A percentile compares a stretch with the other conserved stretches of the same genome.
Conservation (phyloP, 331 rosid genomes). For the Saraca asoca region DNA sequence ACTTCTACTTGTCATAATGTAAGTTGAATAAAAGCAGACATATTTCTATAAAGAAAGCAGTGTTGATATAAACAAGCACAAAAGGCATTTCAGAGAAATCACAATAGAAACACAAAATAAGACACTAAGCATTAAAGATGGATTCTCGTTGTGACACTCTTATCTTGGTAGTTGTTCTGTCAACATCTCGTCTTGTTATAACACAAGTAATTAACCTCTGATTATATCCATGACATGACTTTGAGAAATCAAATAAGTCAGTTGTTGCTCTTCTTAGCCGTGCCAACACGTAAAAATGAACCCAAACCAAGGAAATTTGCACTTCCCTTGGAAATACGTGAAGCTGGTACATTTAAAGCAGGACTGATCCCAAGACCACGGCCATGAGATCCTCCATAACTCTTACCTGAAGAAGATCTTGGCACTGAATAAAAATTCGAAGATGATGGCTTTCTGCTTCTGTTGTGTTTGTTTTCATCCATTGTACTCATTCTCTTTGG, state of each 20-base stretch:
- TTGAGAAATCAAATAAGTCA: constrained; percentile 32
- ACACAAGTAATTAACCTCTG: constrained; percentile 14
- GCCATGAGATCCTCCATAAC: constrained; percentile 57
- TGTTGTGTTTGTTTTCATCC: constrained; percentile 33
- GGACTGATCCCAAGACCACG: constrained; percentile 62
- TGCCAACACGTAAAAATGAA: constrained; percentile 61
- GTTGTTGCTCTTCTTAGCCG: constrained; percentile 62
- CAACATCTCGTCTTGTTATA: neutral
- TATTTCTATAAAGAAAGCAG: constrained; percentile 29
- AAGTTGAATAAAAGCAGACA: constrained; percentile 24
- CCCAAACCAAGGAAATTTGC: constrained; percentile 70
- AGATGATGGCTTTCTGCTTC: constrained; percentile 44
- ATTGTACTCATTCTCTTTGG: constrained; percentile 46
- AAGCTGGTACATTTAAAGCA: constrained; percentile 75
- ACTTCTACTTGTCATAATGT: constrained; percentile 28
- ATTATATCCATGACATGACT: constrained; percentile 14
- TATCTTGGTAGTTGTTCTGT: constrained; percentile 24
- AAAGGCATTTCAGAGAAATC: constrained; percentile 21
- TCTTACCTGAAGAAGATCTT: constrained; percentile 64
- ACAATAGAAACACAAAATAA: constrained; percentile 28
- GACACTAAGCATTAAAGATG: constrained; percentile 40
- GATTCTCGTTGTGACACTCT: constrained; percentile 37
- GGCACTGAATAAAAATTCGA: constrained; percentile 41
- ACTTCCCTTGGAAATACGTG: constrained; percentile 68
- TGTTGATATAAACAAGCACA: constrained; percentile 30